A percentile compares a stretch with the other conserved stretches of the same genome.
Conservation (phyloP, 768 basidiomycete species). For the Leccinum aurantiacum region DNA sequence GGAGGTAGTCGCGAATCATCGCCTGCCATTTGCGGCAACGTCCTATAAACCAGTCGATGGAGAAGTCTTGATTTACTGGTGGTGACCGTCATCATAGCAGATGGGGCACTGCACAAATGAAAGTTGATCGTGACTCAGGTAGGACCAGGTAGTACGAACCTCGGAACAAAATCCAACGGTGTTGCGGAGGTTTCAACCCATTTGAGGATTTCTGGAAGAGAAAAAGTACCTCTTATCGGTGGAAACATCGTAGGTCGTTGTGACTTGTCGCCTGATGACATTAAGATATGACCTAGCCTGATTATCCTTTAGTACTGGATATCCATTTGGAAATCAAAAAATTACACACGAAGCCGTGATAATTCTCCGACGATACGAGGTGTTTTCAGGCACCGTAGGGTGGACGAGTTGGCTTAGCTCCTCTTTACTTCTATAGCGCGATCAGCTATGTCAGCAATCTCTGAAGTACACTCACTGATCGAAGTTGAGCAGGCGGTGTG, state of each 20-base stretch:
- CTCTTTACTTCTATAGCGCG: constrained; percentile 14
- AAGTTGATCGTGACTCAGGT: neutral
- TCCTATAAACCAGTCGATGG: constrained; percentile 51
- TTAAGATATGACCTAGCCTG: constrained; percentile 64
- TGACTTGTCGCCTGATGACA: constrained; percentile 38
- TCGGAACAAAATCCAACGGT: constrained; percentile 49
- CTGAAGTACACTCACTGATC: constrained; percentile 34
- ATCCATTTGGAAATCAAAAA: neutral
- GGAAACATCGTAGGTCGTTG: constrained; percentile 43
- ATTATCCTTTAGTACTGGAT: constrained; percentile 3
- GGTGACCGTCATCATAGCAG: constrained; percentile 31
- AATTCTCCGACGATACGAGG: constrained; percentile 13
- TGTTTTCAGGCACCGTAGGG: neutral
- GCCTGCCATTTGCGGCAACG: constrained; percentile 23
- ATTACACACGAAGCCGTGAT: constrained; percentile 42
- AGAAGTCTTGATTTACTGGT: constrained; percentile 36
- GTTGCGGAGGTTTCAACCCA: constrained; percentile 42
- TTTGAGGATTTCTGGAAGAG: constrained; percentile 43
- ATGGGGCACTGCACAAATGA: constrained; percentile 38
- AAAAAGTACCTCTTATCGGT: constrained; percentile 44
- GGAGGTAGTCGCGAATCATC: constrained; percentile 10
- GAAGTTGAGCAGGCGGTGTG: constrained; percentile 34
- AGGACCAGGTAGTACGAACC: constrained; percentile 34
- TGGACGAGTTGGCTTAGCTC: constrained; percentile 18
- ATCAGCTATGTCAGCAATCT: constrained; percentile 8